Conservation (phyloP, 2,329 filamentous ascomycete genomes). For the Dryadomyces quercus-mongolicae region DNA sequence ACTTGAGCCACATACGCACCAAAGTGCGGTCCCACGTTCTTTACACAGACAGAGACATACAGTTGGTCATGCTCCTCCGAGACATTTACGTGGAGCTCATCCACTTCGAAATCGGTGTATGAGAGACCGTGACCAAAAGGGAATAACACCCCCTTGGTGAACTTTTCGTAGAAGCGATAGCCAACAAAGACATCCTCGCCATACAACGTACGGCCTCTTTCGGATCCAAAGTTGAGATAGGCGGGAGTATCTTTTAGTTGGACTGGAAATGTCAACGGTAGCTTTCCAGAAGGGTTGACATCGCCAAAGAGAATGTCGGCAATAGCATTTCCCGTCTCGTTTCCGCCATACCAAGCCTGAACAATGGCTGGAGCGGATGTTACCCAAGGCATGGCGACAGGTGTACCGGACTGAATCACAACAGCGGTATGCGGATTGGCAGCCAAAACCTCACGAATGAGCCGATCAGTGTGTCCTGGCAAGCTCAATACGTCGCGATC, state of each 20-base stretch:
- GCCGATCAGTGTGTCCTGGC: slow-evolving; percentile 8
- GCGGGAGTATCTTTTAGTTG: slow-evolving; percentile 59
- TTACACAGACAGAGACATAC: slow-evolving; percentile 33
- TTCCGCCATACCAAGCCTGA: slow-evolving; percentile 53
- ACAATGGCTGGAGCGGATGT: slow-evolving; percentile 35
- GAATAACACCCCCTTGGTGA: slow-evolving; percentile 54
- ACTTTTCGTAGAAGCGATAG: slow-evolving; percentile 68
- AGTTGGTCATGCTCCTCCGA: slow-evolving; percentile 17
- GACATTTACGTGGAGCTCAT: slow-evolving; percentile 12
- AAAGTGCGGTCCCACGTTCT: slow-evolving; percentile 30
- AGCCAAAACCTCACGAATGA: slow-evolving; percentile 36
- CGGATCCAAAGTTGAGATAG: slow-evolving; percentile 61
- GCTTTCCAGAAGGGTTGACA: slow-evolving; percentile 52
- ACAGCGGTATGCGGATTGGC: slow-evolving; percentile 44
- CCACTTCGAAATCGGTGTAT: slow-evolving; percentile 55
- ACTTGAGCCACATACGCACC: slow-evolving; percentile 44
- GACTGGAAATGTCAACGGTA: slow-evolving; percentile 61
- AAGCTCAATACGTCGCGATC: slow-evolving; percentile 12
- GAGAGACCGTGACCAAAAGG: slow-evolving; percentile 71
- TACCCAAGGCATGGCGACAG: slow-evolving; percentile 40
- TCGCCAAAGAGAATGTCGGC: slow-evolving; percentile 50
- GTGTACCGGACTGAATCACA: slow-evolving; percentile 48
- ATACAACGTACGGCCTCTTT: slow-evolving; percentile 61
- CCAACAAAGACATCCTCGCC: slow-evolving; percentile 73
- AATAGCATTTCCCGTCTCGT: slow-evolving; percentile 52